Evolutionary conservation across 768 basidiomycete species (phyloP).

Genomic region (Mycena galericulata): DNA sequence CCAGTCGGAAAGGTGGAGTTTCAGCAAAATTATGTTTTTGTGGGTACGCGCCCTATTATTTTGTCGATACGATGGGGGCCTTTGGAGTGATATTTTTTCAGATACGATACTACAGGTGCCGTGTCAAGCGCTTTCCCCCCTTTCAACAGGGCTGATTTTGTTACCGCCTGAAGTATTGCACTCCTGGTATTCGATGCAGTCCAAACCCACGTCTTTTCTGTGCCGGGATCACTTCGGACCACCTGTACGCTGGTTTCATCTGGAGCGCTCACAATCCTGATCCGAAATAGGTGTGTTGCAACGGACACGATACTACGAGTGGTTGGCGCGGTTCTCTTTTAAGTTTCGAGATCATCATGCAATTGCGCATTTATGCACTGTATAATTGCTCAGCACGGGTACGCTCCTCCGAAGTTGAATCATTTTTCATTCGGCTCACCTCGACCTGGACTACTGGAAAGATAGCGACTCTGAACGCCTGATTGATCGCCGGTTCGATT

Average conservation of each 20-base stretch:
- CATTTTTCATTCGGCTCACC: too few species aligned
- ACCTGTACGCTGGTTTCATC: slow-evolving; percentile 44
- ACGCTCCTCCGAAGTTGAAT: too few species aligned
- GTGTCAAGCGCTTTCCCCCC: too few species aligned
- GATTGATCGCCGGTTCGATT: slow-evolving; percentile 57
- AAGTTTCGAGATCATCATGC: slow-evolving; percentile 63
- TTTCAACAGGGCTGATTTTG: too few species aligned
- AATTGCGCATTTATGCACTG: slow-evolving; percentile 58
- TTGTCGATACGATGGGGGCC: too few species aligned
- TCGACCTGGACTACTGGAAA: slow-evolving; percentile 15
- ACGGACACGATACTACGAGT: slow-evolving; percentile 58
- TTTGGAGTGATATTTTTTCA: slow-evolving; percentile 36
- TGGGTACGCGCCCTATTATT: too few species aligned
- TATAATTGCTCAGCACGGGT: slow-evolving; percentile 55
- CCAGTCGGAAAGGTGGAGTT: slow-evolving; percentile 48
- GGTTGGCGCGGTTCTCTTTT: slow-evolving; percentile 57
- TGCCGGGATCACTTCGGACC: slow-evolving; percentile 51
- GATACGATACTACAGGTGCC: slow-evolving; percentile 57
- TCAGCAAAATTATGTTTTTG: slow-evolving; percentile 55
- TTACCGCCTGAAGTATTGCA: slow-evolving; percentile 47
- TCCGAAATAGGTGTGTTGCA: slow-evolving; percentile 55
- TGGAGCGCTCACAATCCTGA: background rate
- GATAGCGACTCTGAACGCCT: slow-evolving; percentile 53
- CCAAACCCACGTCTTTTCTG: slow-evolving; percentile 58
- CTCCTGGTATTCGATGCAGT: slow-evolving; percentile 57